These are phyloP conservation scores for Mycena sp. DNA, from an alignment of 1,284 basidiomycete genomes.

Conservation along the genomic window DNA sequence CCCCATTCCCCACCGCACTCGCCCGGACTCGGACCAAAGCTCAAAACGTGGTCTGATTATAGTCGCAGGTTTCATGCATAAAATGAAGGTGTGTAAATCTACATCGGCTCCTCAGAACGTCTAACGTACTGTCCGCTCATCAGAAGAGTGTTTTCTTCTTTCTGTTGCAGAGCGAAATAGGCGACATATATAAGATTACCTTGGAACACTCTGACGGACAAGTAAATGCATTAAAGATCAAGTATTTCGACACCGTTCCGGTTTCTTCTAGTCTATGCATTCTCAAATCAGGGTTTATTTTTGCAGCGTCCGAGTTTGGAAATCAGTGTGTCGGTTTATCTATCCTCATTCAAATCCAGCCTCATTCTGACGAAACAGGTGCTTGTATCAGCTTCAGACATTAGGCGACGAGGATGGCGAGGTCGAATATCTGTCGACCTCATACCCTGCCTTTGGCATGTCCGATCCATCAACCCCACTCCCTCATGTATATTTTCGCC, in stretches of 20 bases:
- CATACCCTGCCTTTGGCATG: conserved; percentile 85
- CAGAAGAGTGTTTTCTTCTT: conserved; percentile 94
- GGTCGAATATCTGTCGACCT: conserved; percentile 81
- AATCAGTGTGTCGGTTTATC: conserved; percentile 76
- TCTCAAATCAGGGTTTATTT: conserved; percentile 95
- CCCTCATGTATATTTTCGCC: conserved; percentile 84
- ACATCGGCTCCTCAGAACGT: conserved; percentile 1
- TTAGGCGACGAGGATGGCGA: conserved; percentile 92
- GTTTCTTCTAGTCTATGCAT: conserved; percentile 91
- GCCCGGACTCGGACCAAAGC: conserved; percentile 59
- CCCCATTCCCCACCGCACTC: conserved; percentile 87
- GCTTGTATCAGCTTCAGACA: conserved; percentile 95
- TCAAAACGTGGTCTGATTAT: conserved; percentile 87
- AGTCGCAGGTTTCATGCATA: conserved; percentile 93
- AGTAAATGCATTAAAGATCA: conserved; percentile 89
- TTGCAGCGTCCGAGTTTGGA: conserved; percentile 93
- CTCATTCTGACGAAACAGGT: conserved; percentile 52
- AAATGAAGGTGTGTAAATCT: conserved; percentile 99
- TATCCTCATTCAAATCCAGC: conserved; percentile 15
- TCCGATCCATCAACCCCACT: conserved; percentile 69
- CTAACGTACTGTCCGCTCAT: background rate
- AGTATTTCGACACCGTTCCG: conserved; percentile 97
- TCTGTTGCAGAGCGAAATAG: conserved; percentile 92
- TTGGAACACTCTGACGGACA: conserved; percentile 95
- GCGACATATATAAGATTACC: conserved; percentile 94